Base-by-base conservation (phyloP, 768 basidiomycete genomes). In the Leccinum ochraceum region DNA sequence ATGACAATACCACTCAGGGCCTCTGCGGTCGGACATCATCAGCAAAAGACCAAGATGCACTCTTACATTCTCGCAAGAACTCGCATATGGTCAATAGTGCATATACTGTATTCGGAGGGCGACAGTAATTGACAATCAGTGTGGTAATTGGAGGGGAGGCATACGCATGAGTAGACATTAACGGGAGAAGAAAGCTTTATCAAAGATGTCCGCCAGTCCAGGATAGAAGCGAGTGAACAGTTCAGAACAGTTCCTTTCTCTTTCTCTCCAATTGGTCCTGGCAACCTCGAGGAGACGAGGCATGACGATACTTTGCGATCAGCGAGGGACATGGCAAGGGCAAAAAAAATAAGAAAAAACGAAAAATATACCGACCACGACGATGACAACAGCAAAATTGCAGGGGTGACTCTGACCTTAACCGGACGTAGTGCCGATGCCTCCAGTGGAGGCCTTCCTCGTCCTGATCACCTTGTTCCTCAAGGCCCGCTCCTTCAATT, bases 381-480 rank as follows among this genome's bases (percentile, higher is more conserved):
- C 42, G n/a, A 6, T 17, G 10, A 20, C 20, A 46, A 20, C 4
- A 44, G 9, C n/a, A 44, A 10, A 46, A 9, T 46, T 46, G 44
- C 5, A 20, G 44, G 20, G n/a, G 11, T 11, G 44, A 44, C n/a
- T 20, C 20, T 46, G 11, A 17, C 44, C 20, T 72, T 63, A 72
- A 66, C 69, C 66, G 36, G 64, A 69, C 56, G 44, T 36, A 22
- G 37, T 22, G 8, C 63, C 62, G 1, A n/a, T 49, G n/a, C 69
- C 70, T 50, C 65, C 65, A 61, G 75, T 78, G 17, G 53, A 54
- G 22, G 69, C 76, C 70, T 88, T 90, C 64, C 90, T 79, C 32
- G 87, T 89, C 69, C 87, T 80, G 56, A 86, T 80, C 51, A 94
- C 92, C 70, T 94, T 94, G 69, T 93, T 92, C 68, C 92, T 82